Evolutionary conservation across 306 rosid genomes (phyloP).

Genomic region (Prunus mira): DNA sequence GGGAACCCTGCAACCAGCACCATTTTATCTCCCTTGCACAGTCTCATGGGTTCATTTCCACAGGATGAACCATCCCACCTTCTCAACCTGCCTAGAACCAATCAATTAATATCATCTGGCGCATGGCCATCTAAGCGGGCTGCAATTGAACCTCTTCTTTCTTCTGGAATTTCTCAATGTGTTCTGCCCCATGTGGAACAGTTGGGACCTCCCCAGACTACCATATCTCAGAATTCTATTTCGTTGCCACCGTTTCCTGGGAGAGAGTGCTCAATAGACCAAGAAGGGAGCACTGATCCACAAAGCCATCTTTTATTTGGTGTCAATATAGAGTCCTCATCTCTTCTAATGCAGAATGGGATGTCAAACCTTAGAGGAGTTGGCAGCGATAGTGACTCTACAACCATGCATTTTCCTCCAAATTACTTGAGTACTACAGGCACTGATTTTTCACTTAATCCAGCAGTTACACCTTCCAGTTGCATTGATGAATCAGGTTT

Average conservation of each 20-base stretch:
- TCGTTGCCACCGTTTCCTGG: constrained; percentile 97
- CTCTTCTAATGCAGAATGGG: constrained; percentile 81
- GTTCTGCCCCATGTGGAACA: constrained; percentile 67
- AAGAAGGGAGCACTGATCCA: constrained; percentile 74
- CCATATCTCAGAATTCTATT: constrained; percentile 50
- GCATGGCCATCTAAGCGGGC: constrained; percentile 82
- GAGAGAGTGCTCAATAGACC: constrained; percentile 82
- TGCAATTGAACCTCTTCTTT: constrained; percentile 73
- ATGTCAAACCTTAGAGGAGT: constrained; percentile 70
- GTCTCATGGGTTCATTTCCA: constrained; percentile 73
- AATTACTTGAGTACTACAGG: constrained; percentile 64
- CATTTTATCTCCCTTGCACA: constrained; percentile 71
- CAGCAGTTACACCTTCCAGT: constrained; percentile 52
- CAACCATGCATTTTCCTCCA: constrained; percentile 57
- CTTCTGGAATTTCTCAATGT: constrained; percentile 71
- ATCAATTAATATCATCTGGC: constrained; percentile 54
- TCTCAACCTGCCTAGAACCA: constrained; percentile 56
- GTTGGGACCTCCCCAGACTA: constrained; percentile 55
- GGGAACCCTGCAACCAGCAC: constrained; percentile 56
- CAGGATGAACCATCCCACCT: constrained; percentile 74
- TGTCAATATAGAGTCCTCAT: constrained; percentile 79
- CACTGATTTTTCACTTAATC: constrained; percentile 53
- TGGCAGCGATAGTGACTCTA: constrained; percentile 44
- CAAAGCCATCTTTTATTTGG: constrained; percentile 89
- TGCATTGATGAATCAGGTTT: constrained; percentile 69